Conservation (phyloP, 306 rosid species). For the Vigna angularis region DNA sequence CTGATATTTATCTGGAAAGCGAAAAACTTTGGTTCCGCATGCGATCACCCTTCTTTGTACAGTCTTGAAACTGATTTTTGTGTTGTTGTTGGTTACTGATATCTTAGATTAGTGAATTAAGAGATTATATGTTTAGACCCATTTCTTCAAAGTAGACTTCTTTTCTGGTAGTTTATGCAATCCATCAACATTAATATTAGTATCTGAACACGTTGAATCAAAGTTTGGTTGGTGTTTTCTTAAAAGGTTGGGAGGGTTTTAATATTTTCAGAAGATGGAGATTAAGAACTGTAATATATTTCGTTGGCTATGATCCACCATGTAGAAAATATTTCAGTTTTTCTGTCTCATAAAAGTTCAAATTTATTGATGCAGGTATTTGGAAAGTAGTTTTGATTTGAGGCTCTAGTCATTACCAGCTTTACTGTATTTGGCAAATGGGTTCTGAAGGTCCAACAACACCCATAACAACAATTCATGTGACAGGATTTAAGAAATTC, state of each 20-base stretch:
- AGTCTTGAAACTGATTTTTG: constrained; percentile 33
- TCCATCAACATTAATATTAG: background rate
- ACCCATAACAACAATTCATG: constrained; percentile 66
- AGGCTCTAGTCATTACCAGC: constrained; percentile 40
- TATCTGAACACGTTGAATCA: background rate
- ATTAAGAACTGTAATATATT: constrained; percentile 18
- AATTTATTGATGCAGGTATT: constrained; percentile 52
- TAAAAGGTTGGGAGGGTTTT: background rate
- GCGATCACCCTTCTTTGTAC: constrained; percentile 9
- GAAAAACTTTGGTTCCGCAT: background rate
- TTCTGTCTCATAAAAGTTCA: constrained; percentile 18
- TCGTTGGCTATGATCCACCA: constrained; percentile 4
- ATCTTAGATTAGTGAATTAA: constrained; percentile 25
- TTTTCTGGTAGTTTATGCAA: constrained; percentile 16
- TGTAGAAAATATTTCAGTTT: background rate
- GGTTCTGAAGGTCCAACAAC: constrained; percentile 86
- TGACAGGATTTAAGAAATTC: constrained; percentile 87
- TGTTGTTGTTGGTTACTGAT: constrained; percentile 16
- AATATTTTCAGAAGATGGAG: background rate
- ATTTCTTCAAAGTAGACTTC: background rate
- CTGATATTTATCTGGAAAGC: background rate
- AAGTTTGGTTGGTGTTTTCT: constrained; percentile 22
- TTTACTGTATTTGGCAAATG: constrained; percentile 54
- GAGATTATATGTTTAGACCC: constrained; percentile 27
- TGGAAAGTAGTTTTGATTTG: constrained; percentile 46